phyloP scores from a whole-genome alignment of 2,329 filamentous ascomycete genomes.

The Cladorrhinum sp. region DNA sequence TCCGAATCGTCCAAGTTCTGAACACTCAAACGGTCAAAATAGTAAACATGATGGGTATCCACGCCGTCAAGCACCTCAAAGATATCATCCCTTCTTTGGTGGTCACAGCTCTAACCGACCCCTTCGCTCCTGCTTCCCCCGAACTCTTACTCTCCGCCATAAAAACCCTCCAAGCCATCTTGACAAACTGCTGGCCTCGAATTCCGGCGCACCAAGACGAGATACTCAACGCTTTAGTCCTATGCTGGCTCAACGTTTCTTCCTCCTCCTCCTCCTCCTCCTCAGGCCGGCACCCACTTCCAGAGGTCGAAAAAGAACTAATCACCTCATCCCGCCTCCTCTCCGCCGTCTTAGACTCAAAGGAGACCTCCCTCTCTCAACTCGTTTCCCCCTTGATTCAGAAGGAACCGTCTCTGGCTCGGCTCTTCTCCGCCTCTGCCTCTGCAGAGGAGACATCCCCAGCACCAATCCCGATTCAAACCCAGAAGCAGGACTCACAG shows the following conservation, averaged over 20 bases:
- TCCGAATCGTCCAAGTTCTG: slow-evolving; percentile 55
- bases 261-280: slow-evolving; percentile 38
- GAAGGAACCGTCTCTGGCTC: slow-evolving; percentile 39
- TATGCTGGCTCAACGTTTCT: slow-evolving; percentile 61
- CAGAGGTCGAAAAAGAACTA: slow-evolving; percentile 35
- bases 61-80: slow-evolving; percentile 66
- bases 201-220: slow-evolving; percentile 54
- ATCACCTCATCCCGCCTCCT: slow-evolving; percentile 35
- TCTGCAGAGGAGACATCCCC: background rate
- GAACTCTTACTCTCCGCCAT: slow-evolving; percentile 52
- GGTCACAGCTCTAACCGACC: slow-evolving; percentile 60
- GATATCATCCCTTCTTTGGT: slow-evolving; percentile 64
- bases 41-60: slow-evolving; percentile 56
- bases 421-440: background rate
- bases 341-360: slow-evolving; percentile 32
- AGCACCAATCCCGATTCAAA: background rate
- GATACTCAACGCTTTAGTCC: slow-evolving; percentile 58
- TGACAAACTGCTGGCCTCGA: slow-evolving; percentile 68
- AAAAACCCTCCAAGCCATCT: slow-evolving; percentile 52
- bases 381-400: slow-evolving; percentile 35
- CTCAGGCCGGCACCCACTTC: slow-evolving; percentile 12
- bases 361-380: slow-evolving; percentile 30
- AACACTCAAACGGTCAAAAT: slow-evolving; percentile 48
- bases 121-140: slow-evolving; percentile 58
- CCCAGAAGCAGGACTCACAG: background rate